Conservation (phyloP, 768 basidiomycete genomes). For the Amanita pallidorosea region DNA sequence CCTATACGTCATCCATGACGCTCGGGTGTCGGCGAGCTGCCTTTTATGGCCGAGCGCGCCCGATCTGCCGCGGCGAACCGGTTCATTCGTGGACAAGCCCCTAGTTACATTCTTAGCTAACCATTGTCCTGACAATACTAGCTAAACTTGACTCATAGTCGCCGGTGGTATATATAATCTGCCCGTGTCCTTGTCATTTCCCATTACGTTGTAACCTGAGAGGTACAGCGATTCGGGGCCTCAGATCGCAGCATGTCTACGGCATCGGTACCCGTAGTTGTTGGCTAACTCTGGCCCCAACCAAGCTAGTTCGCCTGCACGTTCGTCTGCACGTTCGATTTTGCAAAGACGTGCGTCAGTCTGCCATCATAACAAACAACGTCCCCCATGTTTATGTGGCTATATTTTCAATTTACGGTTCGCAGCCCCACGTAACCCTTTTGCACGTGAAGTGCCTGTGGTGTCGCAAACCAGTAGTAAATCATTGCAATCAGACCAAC, state of each 20-base stretch:
- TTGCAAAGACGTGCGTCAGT: neutral
- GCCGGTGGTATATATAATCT: neutral
- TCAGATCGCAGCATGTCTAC: neutral
- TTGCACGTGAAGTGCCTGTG: neutral
- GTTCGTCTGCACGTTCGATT: neutral
- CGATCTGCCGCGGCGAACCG: neutral
- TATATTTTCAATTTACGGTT: neutral
- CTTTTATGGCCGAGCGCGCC: neutral
- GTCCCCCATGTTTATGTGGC: neutral
- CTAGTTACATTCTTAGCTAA: constrained; percentile 3
- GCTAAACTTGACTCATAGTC: neutral
- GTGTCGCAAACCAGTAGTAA: neutral
- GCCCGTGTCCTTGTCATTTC: neutral
- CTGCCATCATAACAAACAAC: neutral
- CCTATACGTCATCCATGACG: neutral
- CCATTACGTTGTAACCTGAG: neutral
- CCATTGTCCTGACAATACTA: constrained; percentile 1
- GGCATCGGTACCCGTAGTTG: neutral
- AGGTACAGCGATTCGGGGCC: neutral
- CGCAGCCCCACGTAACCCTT: neutral
- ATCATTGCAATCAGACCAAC: neutral
- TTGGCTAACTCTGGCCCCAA: neutral
- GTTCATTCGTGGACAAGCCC: neutral
- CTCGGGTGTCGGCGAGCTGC: neutral
- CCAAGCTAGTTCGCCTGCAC: neutral